phyloP scores from a whole-genome alignment of 2,329 filamentous ascomycete species.

The Chalaropsis thielavioides region DNA sequence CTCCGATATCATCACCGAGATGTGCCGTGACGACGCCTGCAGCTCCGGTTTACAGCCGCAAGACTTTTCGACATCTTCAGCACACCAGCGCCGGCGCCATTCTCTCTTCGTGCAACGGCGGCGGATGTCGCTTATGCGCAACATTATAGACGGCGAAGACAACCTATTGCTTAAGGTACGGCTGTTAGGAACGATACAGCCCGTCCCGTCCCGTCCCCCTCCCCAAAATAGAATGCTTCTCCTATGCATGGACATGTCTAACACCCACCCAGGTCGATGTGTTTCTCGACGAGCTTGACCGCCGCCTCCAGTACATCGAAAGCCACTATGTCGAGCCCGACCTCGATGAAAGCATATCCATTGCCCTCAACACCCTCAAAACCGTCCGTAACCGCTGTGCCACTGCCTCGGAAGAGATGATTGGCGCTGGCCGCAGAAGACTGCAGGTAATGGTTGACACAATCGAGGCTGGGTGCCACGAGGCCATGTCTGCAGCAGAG shows the following conservation, averaged over 20 bases:
- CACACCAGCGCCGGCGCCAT: constrained; percentile 14
- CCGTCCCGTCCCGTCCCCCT: background rate
- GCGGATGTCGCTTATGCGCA: constrained; percentile 41
- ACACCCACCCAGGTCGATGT: constrained; percentile 46
- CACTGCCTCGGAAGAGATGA: constrained; percentile 74
- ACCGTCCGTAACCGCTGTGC: constrained; percentile 79
- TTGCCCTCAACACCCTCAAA: constrained; percentile 73
- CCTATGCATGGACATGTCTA: background rate
- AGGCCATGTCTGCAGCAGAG: constrained; percentile 69
- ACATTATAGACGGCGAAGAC: constrained; percentile 49
- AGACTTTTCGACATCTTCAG: constrained; percentile 1
- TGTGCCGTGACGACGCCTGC: constrained; percentile 11
- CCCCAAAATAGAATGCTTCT: no score
- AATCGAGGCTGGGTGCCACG: constrained; percentile 73
- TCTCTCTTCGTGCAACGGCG: constrained; percentile 25
- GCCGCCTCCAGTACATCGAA: constrained; percentile 76
- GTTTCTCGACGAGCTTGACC: constrained; percentile 74
- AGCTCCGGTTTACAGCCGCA: constrained; percentile 13
- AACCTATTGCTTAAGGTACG: constrained; percentile 42
- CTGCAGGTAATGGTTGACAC: constrained; percentile 87
- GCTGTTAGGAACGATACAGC: background rate
- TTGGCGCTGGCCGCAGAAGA: constrained; percentile 71
- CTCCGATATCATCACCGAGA: constrained; percentile 4
- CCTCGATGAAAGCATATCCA: constrained; percentile 68
- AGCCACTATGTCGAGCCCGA: constrained; percentile 63